Evolutionary conservation across 2,329 filamentous ascomycete species (phyloP).

Genomic region (Capronia coronata): DNA sequence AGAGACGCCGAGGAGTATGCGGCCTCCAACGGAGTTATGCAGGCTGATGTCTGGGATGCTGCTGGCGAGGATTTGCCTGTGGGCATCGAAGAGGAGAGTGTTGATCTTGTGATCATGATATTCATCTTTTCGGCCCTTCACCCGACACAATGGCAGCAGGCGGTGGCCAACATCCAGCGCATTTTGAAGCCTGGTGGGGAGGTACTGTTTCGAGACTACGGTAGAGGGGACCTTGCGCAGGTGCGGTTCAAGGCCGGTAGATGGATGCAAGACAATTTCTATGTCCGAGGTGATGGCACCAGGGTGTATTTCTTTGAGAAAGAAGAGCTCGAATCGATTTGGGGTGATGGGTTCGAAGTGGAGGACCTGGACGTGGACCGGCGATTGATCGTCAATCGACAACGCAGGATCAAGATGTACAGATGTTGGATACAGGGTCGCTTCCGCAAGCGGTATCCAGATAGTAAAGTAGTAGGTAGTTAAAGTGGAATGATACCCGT

Average conservation of each 20-base stretch:
- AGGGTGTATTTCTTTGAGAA: conserved; percentile 95
- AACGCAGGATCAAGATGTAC: conserved; percentile 93
- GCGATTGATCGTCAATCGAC: conserved; percentile 84
- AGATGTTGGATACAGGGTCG: conserved; percentile 67
- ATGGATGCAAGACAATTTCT: conserved; percentile 95
- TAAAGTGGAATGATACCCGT: too few relatives aligned
- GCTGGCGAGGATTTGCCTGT: conserved; percentile 66
- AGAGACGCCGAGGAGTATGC: conserved; percentile 71
- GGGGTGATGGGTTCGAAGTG: conserved; percentile 66
- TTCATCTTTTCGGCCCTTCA: conserved; percentile 95
- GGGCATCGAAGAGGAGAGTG: conserved; percentile 66
- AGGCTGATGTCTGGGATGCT: conserved; percentile 93
- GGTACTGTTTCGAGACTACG: conserved; percentile 94
- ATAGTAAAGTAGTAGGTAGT: too few relatives aligned
- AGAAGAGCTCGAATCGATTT: conserved; percentile 73
- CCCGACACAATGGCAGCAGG: conserved; percentile 75
- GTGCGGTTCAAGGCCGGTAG: conserved; percentile 94
- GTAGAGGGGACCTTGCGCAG: conserved; percentile 88
- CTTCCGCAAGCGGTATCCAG: conserved; percentile 33
- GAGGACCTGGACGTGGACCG: conserved; percentile 77
- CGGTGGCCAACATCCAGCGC: conserved; percentile 71
- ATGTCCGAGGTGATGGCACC: conserved; percentile 89
- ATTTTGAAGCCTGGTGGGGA: conserved; percentile 88
- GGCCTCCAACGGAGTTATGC: conserved; percentile 53
- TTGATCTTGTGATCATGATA: conserved; percentile 88